Evolutionary conservation across 192 early-diverging fungal species (phyloP).

Genomic region (Phlyctochytrium arcticum): DNA sequence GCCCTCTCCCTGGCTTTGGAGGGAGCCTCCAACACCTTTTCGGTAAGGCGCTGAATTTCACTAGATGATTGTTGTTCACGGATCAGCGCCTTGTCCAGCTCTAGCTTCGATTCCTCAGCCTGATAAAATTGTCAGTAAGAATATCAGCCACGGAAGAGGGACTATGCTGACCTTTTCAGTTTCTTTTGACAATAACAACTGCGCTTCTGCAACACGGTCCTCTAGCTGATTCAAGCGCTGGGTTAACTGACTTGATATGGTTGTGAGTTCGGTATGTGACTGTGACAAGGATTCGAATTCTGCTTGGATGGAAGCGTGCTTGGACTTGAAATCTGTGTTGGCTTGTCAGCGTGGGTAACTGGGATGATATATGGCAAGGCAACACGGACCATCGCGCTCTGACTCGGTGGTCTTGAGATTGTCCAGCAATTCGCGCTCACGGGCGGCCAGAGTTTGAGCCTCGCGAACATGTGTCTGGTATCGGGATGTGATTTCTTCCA

Average conservation of each 20-base stretch:
- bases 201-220: slow-evolving; percentile 13
- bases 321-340: slow-evolving; percentile 5
- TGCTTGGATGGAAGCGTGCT: neutral
- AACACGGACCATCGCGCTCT: slow-evolving; percentile 28
- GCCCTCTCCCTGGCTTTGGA: slow-evolving; percentile 27
- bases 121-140: neutral
- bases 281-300: slow-evolving; percentile 13
- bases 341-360: neutral
- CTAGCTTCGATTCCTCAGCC: slow-evolving; percentile 35
- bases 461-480: slow-evolving; percentile 41
- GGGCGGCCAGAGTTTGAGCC: slow-evolving; percentile 8
- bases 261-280: slow-evolving; percentile 15
- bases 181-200: neutral
- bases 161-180: slow-evolving; percentile 2
- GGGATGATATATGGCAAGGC: neutral
- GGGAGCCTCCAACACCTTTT: slow-evolving; percentile 32
- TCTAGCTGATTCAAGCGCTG: slow-evolving; percentile 19
- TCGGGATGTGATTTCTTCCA: slow-evolving; percentile 36
- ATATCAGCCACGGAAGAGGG: neutral
- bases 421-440: slow-evolving; percentile 39
- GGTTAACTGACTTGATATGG: slow-evolving; percentile 7
- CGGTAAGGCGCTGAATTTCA: slow-evolving; percentile 32
- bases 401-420: slow-evolving; percentile 25
- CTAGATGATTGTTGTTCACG: slow-evolving; percentile 30
- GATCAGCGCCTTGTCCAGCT: slow-evolving; percentile 37